Evolutionary conservation across 176 grass and related monocot genomes (phyloP).

Genomic region (sorghum (Sorghum bicolor)): Sorghum_bicolor_NCBIv3 NC_012870.2:73436001-73436500

Average conservation of each 20-base stretch:
- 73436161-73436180: constrained; percentile 36
- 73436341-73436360: not conserved
- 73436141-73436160: constrained; percentile 5
- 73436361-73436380: not conserved
- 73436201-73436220: not conserved
- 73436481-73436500: constrained; percentile 7
- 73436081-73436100: not conserved
- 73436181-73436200: not conserved
- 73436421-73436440: not conserved
- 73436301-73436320: not conserved
- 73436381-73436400: not conserved
- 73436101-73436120: too few species aligned
- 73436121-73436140: not conserved
- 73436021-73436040: not conserved
- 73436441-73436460: constrained; percentile 8
- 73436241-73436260: constrained; percentile 33
- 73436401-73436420: not conserved
- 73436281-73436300: not conserved
- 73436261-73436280: constrained; percentile 20
- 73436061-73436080: not conserved
- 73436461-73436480: constrained; percentile 9
- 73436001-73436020: not conserved
- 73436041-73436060: not conserved
- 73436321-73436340: not conserved
- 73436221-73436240: constrained; percentile 28